These are phyloP conservation scores for Suillus variegatus DNA, from an alignment of 768 basidiomycete genomes.

Conservation along the genomic window DNA sequence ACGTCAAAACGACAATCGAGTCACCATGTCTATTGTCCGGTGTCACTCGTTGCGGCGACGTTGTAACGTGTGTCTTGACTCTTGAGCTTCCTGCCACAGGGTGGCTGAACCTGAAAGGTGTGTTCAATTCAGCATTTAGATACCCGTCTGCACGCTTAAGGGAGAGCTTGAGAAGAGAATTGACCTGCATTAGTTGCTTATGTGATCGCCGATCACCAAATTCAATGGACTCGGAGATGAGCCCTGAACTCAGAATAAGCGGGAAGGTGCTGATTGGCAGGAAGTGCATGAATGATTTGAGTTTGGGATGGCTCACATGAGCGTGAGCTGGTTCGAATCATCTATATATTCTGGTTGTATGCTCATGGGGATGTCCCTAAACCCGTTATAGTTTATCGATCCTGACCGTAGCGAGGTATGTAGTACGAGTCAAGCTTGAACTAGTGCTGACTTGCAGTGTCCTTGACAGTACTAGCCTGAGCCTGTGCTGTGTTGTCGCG, in stretches of 20 bases:
- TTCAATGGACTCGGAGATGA: not conserved
- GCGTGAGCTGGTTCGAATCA: not conserved
- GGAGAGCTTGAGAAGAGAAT: no score
- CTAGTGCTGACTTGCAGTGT: not conserved
- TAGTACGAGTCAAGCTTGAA: not conserved
- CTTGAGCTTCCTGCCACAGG: no score
- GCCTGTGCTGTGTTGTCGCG: not conserved
- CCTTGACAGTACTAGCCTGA: not conserved
- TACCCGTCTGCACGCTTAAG: no score
- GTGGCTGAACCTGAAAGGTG: no score
- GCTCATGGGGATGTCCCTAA: not conserved
- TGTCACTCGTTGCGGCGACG: no score
- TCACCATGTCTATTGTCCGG: no score
- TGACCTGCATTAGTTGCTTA: no score
- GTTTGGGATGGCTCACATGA: not conserved
- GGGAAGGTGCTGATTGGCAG: not conserved
- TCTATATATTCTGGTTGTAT: not conserved
- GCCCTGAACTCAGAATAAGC: not conserved
- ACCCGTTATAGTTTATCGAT: not conserved
- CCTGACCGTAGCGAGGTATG: not conserved
- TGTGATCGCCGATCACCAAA: not conserved
- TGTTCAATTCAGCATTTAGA: no score
- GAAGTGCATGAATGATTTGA: not conserved
- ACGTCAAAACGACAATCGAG: no score
- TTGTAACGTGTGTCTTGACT: no score